phyloP scores from a whole-genome alignment of 2,329 filamentous ascomycete species.

The Claviceps sp. region DNA sequence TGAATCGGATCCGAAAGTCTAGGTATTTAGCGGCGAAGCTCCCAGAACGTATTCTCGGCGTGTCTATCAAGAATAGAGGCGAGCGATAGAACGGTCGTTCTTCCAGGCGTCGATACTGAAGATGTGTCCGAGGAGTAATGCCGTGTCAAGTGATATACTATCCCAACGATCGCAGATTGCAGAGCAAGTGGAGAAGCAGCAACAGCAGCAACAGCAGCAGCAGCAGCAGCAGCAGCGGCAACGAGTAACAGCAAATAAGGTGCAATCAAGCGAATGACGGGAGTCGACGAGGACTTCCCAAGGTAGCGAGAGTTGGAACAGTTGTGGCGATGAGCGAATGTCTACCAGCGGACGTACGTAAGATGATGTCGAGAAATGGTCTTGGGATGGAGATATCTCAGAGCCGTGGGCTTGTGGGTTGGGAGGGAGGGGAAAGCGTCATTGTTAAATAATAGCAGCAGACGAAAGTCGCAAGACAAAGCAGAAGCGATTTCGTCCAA shows the following conservation, averaged over 20 bases:
- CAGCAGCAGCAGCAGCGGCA: slow-evolving; percentile 11
- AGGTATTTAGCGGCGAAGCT: no score
- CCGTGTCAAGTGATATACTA: no score
- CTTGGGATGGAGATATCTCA: slow-evolving; percentile 4
- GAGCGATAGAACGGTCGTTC: no score
- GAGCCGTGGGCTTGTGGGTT: background rate
- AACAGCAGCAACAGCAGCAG: slow-evolving; percentile 17
- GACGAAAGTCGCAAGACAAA: background rate
- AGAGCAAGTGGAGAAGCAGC: slow-evolving; percentile 14
- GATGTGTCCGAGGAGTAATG: no score
- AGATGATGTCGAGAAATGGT: slow-evolving; percentile 3
- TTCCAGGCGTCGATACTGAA: no score
- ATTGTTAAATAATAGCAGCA: slow-evolving; percentile 8
- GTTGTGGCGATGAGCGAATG: slow-evolving; percentile 36
- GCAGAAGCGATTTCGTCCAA: background rate
- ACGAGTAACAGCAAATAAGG: slow-evolving; percentile 34
- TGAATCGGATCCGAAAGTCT: no score
- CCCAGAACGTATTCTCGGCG: no score
- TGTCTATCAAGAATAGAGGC: no score
- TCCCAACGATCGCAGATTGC: background rate
- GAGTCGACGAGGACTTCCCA: slow-evolving; percentile 64
- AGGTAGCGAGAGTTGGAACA: slow-evolving; percentile 21
- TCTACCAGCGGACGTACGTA: slow-evolving; percentile 14
- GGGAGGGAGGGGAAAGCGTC: slow-evolving; percentile 2
- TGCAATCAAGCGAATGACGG: slow-evolving; percentile 56